phyloP scores from a whole-genome alignment of 1,139 yeast genomes.

The Yamadazyma blattariae region DNA sequence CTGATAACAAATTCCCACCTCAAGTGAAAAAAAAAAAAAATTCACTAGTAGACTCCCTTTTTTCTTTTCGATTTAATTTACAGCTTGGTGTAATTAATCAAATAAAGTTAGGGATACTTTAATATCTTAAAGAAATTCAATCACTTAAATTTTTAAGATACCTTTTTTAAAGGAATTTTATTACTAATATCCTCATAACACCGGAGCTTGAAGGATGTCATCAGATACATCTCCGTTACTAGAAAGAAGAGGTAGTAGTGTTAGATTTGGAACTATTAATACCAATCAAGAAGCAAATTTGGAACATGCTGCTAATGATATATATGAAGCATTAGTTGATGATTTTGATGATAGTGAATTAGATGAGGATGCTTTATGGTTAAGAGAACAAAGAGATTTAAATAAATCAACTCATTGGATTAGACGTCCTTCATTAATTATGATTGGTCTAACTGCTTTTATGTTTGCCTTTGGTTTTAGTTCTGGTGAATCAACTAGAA shows the following conservation, averaged over 20 bases:
- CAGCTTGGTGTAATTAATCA: too few relatives aligned
- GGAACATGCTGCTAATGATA: constrained; percentile 27
- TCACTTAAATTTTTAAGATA: too few relatives aligned
- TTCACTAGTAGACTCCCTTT: too few relatives aligned
- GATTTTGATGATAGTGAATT: constrained; percentile 25
- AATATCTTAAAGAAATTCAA: too few relatives aligned
- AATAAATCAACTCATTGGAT: constrained; percentile 34
- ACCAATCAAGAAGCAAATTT: constrained; percentile 12
- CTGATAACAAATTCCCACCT: too few relatives aligned
- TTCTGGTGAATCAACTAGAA: constrained; percentile 29
- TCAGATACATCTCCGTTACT: constrained; percentile 3
- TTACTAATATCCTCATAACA: too few relatives aligned
- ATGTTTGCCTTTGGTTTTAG: constrained; percentile 22
- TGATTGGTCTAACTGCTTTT: constrained; percentile 26
- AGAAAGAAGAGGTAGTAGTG: constrained; percentile 3
- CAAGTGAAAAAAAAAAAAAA: too few relatives aligned
- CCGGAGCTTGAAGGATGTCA: too few relatives aligned
- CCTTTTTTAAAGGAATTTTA: too few relatives aligned
- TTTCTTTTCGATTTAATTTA: too few relatives aligned
- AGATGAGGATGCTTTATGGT: constrained; percentile 38
- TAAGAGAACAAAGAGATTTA: constrained; percentile 32
- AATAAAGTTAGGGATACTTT: too few relatives aligned
- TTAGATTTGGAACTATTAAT: constrained; percentile 4
- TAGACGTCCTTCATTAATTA: constrained; percentile 31
- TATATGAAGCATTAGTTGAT: constrained; percentile 29